Conservation (phyloP, 2,329 filamentous ascomycete genomes). For the Elsinoe batatas region DNA sequence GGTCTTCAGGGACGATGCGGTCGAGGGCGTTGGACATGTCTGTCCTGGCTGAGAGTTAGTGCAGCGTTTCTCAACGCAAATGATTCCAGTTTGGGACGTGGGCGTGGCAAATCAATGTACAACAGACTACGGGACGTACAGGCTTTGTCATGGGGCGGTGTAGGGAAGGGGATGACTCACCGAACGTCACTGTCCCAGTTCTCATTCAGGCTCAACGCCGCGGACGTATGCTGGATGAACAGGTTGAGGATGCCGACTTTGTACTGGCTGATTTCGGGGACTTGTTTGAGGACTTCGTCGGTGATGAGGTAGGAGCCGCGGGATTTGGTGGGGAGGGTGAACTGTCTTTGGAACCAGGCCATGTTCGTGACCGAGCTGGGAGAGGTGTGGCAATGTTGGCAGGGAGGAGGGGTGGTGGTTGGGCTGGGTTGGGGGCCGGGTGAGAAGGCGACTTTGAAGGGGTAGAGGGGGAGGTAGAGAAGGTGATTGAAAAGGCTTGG, state of each 20-base stretch:
- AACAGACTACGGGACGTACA: too few relatives aligned
- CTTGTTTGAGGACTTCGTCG: conserved; percentile 55
- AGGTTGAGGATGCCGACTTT: conserved; percentile 79
- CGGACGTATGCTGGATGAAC: conserved; percentile 92
- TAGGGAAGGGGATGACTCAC: conserved; percentile 14
- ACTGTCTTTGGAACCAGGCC: conserved; percentile 76
- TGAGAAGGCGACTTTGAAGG: conserved; percentile 18
- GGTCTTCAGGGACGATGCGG: conserved; percentile 75
- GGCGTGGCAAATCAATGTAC: neutral
- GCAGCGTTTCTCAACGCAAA: neutral
- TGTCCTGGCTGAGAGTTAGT: conserved; percentile 25
- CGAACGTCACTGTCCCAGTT: conserved; percentile 83
- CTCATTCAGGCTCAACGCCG: conserved; percentile 85
- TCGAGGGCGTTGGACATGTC: conserved; percentile 95
- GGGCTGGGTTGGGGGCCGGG: conserved; percentile 23
- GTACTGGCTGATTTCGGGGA: conserved; percentile 75
- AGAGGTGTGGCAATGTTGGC: conserved; percentile 25
- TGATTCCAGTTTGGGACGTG: neutral
- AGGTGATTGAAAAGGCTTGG: conserved; percentile 35
- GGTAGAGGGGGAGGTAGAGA: conserved; percentile 28
- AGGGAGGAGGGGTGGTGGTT: conserved; percentile 26
- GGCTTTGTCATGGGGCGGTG: too few relatives aligned
- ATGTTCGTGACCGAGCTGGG: conserved; percentile 20
- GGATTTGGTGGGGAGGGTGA: conserved; percentile 64
- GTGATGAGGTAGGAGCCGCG: conserved; percentile 88